Evolutionary conservation across 1,139 yeast species (phyloP), one percentile per base, ranked within the genome.

Genomic region (Pichia sp.): DNA sequence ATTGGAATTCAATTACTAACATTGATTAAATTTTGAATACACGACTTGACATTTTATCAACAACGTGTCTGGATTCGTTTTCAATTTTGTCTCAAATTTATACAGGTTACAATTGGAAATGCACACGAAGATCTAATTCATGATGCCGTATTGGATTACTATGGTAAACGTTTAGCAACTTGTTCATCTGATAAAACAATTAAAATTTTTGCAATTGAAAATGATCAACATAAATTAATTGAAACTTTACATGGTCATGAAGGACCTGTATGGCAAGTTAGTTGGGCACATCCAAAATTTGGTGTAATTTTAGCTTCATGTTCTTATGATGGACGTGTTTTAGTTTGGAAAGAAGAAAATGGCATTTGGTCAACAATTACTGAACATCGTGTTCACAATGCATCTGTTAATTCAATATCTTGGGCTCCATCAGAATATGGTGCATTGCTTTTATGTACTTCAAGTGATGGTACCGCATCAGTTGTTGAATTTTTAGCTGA

Each of bases 361-460:
- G 90, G 86, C 43, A 80, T 75, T 57, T 94, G 98, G 98, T 71
- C 85, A 30, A 82, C 81, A 57, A 86, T 92, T 57, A 87, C 95
- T 16, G 90, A 85, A 59, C 96, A 89, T 64, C 75, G 82, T 11
- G 86, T 80, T 31, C 99, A 92, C 66, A 87, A 82, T 56, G 97
- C 97, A 23, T 84, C 95, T 45, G 97, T 92, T 25, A 92, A 92
- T 66, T 83, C 95, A 38, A 94, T 92, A 30, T 76, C 84, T 48
- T 92, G 98, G 98, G 96, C 97, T 6, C 98, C 98, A 27, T 96
- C 87, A 59, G 97, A 92, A 66, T 82, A 86, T 58, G 97, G 97
- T 11, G 96, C 97, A 3, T 78, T 87, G 42, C 74, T 94, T 56
- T 71, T 92, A 55, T 89, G 96, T 57, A 83, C 96, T 2, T 87